These are phyloP conservation scores for Sporobolomyces phaffii DNA, from an alignment of 768 basidiomycete genomes.

Conservation along the genomic window DNA sequence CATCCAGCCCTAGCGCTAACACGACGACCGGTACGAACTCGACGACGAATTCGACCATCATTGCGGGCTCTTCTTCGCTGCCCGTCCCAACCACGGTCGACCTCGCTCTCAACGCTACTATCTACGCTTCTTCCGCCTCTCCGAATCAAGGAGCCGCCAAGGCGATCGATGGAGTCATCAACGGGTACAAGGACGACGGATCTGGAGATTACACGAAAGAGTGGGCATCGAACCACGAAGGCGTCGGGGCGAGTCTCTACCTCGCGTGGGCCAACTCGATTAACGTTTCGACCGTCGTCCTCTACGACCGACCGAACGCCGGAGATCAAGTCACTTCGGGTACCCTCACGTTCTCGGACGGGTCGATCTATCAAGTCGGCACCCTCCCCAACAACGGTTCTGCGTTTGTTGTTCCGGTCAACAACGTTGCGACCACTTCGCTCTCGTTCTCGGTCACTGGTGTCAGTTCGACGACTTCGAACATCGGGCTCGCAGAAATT, in stretches of 20 bases:
- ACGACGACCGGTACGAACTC: background rate
- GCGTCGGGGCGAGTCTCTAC: constrained; percentile 11
- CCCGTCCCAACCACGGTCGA: constrained; percentile 2
- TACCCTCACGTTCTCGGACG: constrained; percentile 11
- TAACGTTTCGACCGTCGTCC: constrained; percentile 13
- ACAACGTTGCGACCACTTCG: background rate
- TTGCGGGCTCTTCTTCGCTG: background rate
- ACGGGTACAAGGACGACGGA: constrained; percentile 26
- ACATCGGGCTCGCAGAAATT: constrained; percentile 19
- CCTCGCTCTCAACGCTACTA: constrained; percentile 16
- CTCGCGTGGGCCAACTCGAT: constrained; percentile 10
- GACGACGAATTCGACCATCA: constrained; percentile 10
- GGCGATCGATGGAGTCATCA: constrained; percentile 26
- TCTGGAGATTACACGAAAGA: constrained; percentile 17
- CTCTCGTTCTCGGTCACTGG: constrained; percentile 10
- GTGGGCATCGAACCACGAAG: constrained; percentile 28
- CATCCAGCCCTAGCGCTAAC: background rate
- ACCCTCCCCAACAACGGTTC: constrained; percentile 22
- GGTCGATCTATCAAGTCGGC: background rate
- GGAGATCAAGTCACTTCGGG: constrained; percentile 11
- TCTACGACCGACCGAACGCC: constrained; percentile 32
- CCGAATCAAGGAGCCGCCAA: background rate
- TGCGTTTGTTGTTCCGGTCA: constrained; percentile 8
- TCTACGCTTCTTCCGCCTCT: background rate
- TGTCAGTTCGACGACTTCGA: constrained; percentile 5